phyloP scores from a whole-genome alignment of 2,329 filamentous ascomycete species.

The Botrytis aclada region DNA sequence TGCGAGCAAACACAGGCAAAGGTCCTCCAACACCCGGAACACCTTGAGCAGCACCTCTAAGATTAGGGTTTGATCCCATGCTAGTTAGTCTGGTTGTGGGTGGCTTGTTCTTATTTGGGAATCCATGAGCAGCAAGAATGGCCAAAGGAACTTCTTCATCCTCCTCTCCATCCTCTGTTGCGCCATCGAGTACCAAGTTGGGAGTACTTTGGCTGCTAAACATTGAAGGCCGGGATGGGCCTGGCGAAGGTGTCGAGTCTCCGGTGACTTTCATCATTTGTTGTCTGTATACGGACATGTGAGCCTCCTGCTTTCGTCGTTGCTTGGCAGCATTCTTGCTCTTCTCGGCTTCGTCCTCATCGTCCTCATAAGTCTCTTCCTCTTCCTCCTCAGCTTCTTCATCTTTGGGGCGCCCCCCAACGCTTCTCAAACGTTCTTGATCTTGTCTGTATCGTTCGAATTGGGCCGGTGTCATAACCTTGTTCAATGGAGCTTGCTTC shows the following conservation, averaged over 20 bases:
- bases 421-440: conserved; percentile 57
- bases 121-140: conserved; percentile 84
- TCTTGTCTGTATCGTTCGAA: conserved; percentile 80
- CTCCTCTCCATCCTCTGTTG: conserved; percentile 56
- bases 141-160: conserved; percentile 86
- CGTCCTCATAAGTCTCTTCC: conserved; percentile 65
- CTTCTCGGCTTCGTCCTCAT: conserved; percentile 77
- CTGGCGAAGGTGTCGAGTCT: conserved; percentile 52
- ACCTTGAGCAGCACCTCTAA: conserved; percentile 56
- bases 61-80: conserved; percentile 68
- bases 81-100: conserved; percentile 54
- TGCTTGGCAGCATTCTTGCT: conserved; percentile 70
- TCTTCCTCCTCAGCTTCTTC: conserved; percentile 60
- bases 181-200: conserved; percentile 46
- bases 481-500: conserved; percentile 52
- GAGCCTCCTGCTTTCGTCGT: conserved; percentile 82
- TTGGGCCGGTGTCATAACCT: conserved; percentile 86
- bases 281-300: conserved; percentile 84
- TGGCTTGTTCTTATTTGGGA: conserved; percentile 74
- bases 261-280: conserved; percentile 97
- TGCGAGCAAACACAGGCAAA: conserved; percentile 78
- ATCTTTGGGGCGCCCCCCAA: conserved; percentile 45
- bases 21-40: conserved; percentile 48
- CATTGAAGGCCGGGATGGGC: conserved; percentile 50
- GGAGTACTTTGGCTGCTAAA: conserved; percentile 59